Percentiles rank a stretch among this genome's conserved stretches.
These are phyloP conservation scores for Vigna unguiculata DNA, from an alignment of 306 rosid species.

Conservation along the genomic window DNA sequence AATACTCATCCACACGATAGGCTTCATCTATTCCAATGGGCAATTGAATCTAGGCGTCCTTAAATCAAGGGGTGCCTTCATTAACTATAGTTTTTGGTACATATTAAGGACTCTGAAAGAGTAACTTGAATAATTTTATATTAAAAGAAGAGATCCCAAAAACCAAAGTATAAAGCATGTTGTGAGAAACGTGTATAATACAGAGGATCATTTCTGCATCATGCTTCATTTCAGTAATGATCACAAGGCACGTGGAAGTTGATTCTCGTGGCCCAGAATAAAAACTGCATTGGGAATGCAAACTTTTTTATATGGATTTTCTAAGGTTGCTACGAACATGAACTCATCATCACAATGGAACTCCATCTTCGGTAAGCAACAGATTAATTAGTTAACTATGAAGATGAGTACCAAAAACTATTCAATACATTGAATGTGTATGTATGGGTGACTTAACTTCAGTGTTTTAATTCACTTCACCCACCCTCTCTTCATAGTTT, in stretches of 20 bases:
- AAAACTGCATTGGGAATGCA: conserved; percentile 40
- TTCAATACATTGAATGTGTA: conserved; percentile 30
- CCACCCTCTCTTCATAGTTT: conserved; percentile 1
- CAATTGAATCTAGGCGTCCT: conserved; percentile 41
- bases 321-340: conserved; percentile 48
- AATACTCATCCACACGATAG: neutral
- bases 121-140: conserved; percentile 32
- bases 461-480: neutral
- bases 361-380: conserved; percentile 4
- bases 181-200: neutral
- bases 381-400: conserved; percentile 8
- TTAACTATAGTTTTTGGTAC: neutral
- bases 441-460: neutral
- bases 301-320: conserved; percentile 33
- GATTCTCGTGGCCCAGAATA: conserved; percentile 35
- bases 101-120: neutral
- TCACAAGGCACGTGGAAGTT: conserved; percentile 60
- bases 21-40: neutral
- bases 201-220: conserved; percentile 32
- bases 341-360: conserved; percentile 51
- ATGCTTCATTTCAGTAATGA: conserved; percentile 46
- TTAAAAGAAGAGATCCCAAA: conserved; percentile 36
- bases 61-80: conserved; percentile 42
- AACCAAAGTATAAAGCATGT: conserved; percentile 20
- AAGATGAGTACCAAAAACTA: neutral